Conservation (phyloP, 169 alveolate genomes). For the Eimeria necatrix region DNA sequence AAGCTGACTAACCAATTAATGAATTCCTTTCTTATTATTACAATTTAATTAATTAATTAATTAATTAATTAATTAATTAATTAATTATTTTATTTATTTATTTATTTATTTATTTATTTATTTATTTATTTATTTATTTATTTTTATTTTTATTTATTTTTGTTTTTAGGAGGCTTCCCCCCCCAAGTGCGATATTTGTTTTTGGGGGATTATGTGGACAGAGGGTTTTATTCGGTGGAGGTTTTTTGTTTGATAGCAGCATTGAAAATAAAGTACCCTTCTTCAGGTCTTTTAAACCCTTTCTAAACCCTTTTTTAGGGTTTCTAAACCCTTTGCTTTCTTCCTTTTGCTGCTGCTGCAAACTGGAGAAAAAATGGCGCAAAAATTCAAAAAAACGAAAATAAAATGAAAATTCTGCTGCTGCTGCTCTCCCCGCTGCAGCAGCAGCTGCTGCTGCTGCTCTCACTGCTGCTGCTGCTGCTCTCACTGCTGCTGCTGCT, state of each 20-base stretch:
- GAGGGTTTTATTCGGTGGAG: constrained; percentile 99
- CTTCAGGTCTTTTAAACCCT: neutral
- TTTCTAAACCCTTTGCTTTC: neutral
- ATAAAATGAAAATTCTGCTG: too few relatives aligned
- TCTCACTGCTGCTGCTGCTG: neutral
- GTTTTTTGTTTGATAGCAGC: constrained; percentile 96
- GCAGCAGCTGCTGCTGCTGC: too few relatives aligned
- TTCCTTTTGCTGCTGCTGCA: neutral
- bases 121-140: neutral
- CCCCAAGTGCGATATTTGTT: constrained; percentile 98
- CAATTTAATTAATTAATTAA: too few relatives aligned
- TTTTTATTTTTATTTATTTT: neutral
- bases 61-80: neutral
- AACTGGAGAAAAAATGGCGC: neutral
- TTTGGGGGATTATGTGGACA: constrained; percentile 99
- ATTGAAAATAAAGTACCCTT: constrained; percentile 55
- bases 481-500: neutral
- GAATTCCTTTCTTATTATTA: too few relatives aligned
- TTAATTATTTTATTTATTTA: constrained; percentile 79
- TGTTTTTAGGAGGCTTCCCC: constrained; percentile 82
- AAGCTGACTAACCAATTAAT: too few relatives aligned
- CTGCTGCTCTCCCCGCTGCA: too few relatives aligned
- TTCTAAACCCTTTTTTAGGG: too few relatives aligned
- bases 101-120: constrained; percentile 84
- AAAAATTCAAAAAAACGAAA: too few relatives aligned